Conservation (phyloP, 179 eudicot genomes). For the Beta corolliflora region DNA sequence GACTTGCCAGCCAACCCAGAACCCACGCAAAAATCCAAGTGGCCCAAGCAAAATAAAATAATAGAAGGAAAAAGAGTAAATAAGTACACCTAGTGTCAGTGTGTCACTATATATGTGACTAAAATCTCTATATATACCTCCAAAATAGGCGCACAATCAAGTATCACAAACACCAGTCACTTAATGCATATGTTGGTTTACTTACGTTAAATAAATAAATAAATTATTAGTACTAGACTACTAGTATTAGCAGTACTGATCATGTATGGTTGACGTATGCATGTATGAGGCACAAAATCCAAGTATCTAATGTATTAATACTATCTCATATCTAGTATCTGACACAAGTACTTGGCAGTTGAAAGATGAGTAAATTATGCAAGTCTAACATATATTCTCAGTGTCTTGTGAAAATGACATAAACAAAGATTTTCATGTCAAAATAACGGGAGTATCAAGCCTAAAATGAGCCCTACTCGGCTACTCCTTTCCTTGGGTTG, state of each 20-base stretch:
- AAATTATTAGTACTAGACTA: neutral
- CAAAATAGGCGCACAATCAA: neutral
- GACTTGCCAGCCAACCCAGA: too few relatives aligned
- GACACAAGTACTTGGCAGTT: neutral
- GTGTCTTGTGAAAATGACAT: neutral
- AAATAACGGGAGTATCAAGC: slow-evolving; percentile 29
- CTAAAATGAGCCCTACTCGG: slow-evolving; percentile 30
- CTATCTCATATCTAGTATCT: too few relatives aligned
- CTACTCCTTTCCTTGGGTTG: slow-evolving; percentile 22
- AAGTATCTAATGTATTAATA: too few relatives aligned
- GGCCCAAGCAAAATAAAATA: too few relatives aligned
- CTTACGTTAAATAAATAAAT: neutral
- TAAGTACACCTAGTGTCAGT: too few relatives aligned
- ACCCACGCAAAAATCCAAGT: too few relatives aligned
- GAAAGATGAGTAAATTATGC: neutral
- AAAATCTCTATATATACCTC: neutral
- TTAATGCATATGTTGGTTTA: neutral
- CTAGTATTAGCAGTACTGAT: neutral
- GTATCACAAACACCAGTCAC: neutral
- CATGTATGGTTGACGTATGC: neutral
- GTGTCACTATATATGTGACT: neutral
- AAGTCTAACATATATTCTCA: neutral
- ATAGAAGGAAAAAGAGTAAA: too few relatives aligned
- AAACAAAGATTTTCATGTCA: too few relatives aligned
- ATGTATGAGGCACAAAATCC: too few relatives aligned